phyloP scores from a whole-genome alignment of 352 stramenopile species.

The Phytophthora ohioensis region DNA sequence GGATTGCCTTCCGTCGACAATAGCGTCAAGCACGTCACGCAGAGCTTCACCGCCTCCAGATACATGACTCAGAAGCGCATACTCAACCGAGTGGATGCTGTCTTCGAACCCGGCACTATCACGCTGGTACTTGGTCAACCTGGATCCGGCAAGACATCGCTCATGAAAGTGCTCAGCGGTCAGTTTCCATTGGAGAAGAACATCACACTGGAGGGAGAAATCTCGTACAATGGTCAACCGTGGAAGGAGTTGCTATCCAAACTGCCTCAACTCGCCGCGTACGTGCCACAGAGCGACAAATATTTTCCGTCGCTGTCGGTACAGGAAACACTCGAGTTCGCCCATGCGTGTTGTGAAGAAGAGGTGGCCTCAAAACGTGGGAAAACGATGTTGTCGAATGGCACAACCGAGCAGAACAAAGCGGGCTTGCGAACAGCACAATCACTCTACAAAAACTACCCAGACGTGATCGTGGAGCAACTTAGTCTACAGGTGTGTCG shows the following conservation, averaged over 20 bases:
- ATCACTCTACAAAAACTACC: constrained; percentile 35
- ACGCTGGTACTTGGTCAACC: constrained; percentile 50
- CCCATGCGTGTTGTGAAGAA: constrained; percentile 30
- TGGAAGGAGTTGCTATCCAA: constrained; percentile 20
- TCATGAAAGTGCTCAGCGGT: constrained; percentile 46
- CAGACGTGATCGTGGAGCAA: constrained; percentile 34
- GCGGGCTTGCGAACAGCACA: constrained; percentile 14
- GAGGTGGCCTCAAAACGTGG: constrained; percentile 56
- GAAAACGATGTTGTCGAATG: constrained; percentile 48
- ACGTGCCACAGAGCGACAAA: constrained; percentile 37
- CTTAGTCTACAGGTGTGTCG: constrained; percentile 37
- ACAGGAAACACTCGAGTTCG: constrained; percentile 46
- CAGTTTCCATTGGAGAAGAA: constrained; percentile 41
- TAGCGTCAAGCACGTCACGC: constrained; percentile 30
- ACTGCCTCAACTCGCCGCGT: constrained; percentile 34
- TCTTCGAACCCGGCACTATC: constrained; percentile 50
- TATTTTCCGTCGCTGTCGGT: constrained; percentile 39
- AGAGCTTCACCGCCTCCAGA: constrained; percentile 11
- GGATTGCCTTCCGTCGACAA: constrained; percentile 47
- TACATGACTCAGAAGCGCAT: constrained; percentile 29
- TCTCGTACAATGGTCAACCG: constrained; percentile 41
- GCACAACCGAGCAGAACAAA: constrained; percentile 26
- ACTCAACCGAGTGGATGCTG: constrained; percentile 39
- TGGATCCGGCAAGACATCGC: constrained; percentile 51
- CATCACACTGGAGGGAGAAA: constrained; percentile 36